Evolutionary conservation across 768 basidiomycete species (phyloP), one percentile per base, ranked within the genome.

Genomic region (Calvatia gigantea): DNA sequence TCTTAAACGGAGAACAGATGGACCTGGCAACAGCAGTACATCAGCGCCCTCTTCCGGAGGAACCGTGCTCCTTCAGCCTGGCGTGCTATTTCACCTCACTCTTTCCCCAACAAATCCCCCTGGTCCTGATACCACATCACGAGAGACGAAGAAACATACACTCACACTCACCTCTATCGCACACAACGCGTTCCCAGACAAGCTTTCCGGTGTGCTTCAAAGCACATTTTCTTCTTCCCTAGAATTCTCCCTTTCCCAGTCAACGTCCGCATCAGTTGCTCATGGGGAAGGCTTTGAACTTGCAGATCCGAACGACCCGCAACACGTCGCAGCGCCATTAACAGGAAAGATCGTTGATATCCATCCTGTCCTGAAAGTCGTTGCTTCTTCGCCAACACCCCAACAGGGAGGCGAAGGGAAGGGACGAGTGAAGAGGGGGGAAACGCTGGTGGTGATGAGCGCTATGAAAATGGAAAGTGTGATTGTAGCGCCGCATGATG

Each of bases 391-490:
- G n/a, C n/a, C 29, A 6, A 39, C 45, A 17, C 41, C 38, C 3
- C 45, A 37, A 14, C 27, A 47, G 7, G 21, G 3, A 12, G 54
- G 41, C 23, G 49, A 56, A 6, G 49, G 35, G 11, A 45, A 46
- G n/a, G 33, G 37, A 27, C 25, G 43, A 14, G 63, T 74, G 25
- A 67, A 57, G 35, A 70, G 66, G 55, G 74, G 73, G 2, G 72
- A 75, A 12, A 58, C 68, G 3, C 21, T 75, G 17, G 51, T 71
- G 23, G 62, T 70, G 7, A 45, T 75, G 33, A 75, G 70, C 37
- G 68, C 70, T 21, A 75, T 75, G 74, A 75, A 75, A 66, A 75
- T 75, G 73, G 74, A 75, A 54, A 74, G 64, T 52, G 60, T 63
- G 3, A 55, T 75, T 17, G 39, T 57, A 4, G 66, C 70, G 11